These are phyloP conservation scores for Chimonanthus salicifolius DNA, from an alignment of 164 flowering plant genomes.

Conservation along the genomic window DNA sequence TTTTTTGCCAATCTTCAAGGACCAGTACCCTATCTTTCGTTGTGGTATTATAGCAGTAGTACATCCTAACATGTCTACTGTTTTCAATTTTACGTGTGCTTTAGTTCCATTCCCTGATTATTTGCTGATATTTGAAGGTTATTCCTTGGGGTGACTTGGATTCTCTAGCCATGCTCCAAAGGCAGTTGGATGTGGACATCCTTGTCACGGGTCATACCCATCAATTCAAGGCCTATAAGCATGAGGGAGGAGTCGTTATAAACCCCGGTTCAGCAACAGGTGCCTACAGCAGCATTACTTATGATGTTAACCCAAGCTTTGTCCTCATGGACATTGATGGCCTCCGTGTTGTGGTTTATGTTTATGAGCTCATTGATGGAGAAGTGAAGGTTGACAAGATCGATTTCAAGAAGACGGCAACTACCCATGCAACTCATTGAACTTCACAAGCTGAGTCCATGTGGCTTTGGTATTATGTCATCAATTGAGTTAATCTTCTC, in stretches of 20 bases:
- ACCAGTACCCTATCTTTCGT: background rate
- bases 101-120: background rate
- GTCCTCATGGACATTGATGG: conserved; percentile 21
- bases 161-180: conserved; percentile 95
- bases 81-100: background rate
- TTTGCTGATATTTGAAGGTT: conserved; percentile 37
- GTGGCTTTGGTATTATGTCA: background rate
- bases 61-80: background rate
- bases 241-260: conserved; percentile 31
- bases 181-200: conserved; percentile 93
- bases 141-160: conserved; percentile 96
- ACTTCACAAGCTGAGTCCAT: background rate
- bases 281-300: conserved; percentile 27
- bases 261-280: conserved; percentile 31
- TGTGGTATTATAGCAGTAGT: background rate
- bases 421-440: conserved; percentile 12
- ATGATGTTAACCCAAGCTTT: conserved; percentile 17
- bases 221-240: conserved; percentile 46
- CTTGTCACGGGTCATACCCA: conserved; percentile 94
- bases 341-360: conserved; percentile 16
- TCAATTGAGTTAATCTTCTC: background rate
- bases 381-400: conserved; percentile 31
- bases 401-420: conserved; percentile 27
- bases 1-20: too few species aligned
- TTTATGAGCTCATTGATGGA: conserved; percentile 19